Base-by-base conservation (phyloP, 805 yeast genomes). In the Candida ascalaphidarum region DNA sequence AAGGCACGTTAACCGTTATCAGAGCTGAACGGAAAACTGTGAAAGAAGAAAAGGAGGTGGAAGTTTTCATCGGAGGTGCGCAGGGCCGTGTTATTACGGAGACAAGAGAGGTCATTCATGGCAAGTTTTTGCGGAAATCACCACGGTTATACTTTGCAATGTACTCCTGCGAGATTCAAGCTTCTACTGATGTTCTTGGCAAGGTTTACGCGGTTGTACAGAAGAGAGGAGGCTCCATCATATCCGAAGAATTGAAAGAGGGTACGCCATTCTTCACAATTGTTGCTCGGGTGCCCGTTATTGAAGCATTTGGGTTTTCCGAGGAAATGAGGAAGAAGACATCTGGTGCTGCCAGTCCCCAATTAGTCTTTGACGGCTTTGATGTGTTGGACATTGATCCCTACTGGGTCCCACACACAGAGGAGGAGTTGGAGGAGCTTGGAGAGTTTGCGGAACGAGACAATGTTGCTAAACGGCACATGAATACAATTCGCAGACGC, bases 401-500 rank as follows among this genome's bases (percentile, higher is more conserved):
- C 25, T 92, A 82, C 65, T 92, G 99, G 99, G 95, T 92, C 11
- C 99, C 99, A 10, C 83, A 92, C 3, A 92, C 98, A 0, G 96
- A 84, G 43, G 96, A 86, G 51, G 98, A 92, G 52, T 56, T 92
- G 25, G 97, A 92, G 50, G 94, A 85, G 33, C 61, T 84, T 25
- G 99, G 99, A 16, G 95, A 84, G 38, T 71, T 73, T 40, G 94
- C 96, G 1, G 98, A 92, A 42, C 71, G 82, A 44, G 97, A 85
- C 45, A 92, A 92, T 46, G 64, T 88, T 37, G 97, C 96, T 0
- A 71, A 94, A 50, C 68, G 68, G 47, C 88, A 89, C 50, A 81
- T 92, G 79, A 85, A 84, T 39, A 60, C 60, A 12, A 74, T 92
- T 25, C 70, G 99, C 47, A 72, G 74, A 48, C 69, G 94, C 39